Conservation (phyloP, 2,329 filamentous ascomycete species). For the Venturia carpophila region DNA sequence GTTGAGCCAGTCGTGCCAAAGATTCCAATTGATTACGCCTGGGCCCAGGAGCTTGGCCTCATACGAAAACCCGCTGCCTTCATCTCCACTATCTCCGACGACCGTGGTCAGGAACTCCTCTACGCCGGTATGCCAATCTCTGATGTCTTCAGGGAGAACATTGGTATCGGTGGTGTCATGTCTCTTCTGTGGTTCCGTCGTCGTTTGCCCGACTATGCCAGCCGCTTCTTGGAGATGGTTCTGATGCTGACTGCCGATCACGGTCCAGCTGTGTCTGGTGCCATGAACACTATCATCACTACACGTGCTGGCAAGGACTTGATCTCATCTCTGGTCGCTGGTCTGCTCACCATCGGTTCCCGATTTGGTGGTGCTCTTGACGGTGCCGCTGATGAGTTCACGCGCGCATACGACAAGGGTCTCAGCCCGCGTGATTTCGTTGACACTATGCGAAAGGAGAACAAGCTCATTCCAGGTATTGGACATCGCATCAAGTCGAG, state of each 20-base stretch:
- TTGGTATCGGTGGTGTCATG: conserved; percentile 99
- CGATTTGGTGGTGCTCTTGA: conserved; percentile 98
- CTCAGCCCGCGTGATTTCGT: conserved; percentile 98
- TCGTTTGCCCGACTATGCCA: conserved; percentile 88
- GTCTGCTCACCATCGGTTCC: conserved; percentile 96
- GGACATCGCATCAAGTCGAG: conserved; percentile 99
- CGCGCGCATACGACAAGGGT: conserved; percentile 95
- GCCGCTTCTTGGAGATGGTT: conserved; percentile 99
- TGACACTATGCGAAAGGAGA: conserved; percentile 97
- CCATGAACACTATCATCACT: conserved; percentile 99
- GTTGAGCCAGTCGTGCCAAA: conserved; percentile 90
- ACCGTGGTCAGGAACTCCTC: conserved; percentile 97
- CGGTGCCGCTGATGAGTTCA: conserved; percentile 96
- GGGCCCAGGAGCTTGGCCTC: conserved; percentile 98
- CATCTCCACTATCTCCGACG: conserved; percentile 99
- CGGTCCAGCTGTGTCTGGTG: conserved; percentile 96
- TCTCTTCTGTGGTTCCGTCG: conserved; percentile 99
- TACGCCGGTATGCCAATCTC: conserved; percentile 99
- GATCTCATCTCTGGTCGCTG: conserved; percentile 88
- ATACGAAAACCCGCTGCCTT: conserved; percentile 99
- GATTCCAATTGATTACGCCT: conserved; percentile 99
- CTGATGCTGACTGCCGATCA: conserved; percentile 99
- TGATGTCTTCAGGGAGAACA: conserved; percentile 98
- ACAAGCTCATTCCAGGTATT: conserved; percentile 99
- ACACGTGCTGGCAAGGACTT: conserved; percentile 98